Conservation (phyloP, 495 filamentous ascomycete genomes). For the Aspergillus affinis region DNA sequence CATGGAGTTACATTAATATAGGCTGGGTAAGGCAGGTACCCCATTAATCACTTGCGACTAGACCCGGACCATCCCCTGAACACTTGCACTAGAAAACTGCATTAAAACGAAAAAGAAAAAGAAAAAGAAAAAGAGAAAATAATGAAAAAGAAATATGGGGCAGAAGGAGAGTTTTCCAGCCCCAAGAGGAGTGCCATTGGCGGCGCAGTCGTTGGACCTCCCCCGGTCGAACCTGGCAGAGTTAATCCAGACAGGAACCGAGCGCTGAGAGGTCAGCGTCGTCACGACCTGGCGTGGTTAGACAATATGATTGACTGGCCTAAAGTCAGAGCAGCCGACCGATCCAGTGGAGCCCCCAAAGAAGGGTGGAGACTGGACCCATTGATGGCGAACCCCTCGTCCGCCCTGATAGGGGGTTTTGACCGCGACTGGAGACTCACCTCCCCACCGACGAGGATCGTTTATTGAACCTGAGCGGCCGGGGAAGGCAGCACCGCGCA, state of each 20-base stretch:
- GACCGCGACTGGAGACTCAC: not conserved
- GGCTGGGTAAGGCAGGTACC: not conserved
- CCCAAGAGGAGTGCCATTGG: conserved; percentile 9
- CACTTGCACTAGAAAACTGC: not conserved
- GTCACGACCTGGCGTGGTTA: conserved; percentile 16
- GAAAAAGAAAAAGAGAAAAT: too few relatives aligned
- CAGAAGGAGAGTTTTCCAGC: conserved; percentile 6
- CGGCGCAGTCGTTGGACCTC: not conserved
- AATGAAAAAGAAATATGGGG: not conserved
- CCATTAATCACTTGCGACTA: not conserved
- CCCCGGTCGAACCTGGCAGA: not conserved
- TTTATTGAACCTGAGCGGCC: conserved; percentile 4
- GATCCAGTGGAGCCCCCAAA: conserved; percentile 14
- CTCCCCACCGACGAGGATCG: conserved; percentile 3
- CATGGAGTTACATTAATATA: conserved; percentile 7
- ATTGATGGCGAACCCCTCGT: conserved; percentile 5
- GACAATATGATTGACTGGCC: conserved; percentile 27
- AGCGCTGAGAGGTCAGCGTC: not conserved
- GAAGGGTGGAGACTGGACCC: not conserved
- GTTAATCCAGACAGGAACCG: not conserved
- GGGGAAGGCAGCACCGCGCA: not conserved
- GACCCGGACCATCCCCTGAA: not conserved
- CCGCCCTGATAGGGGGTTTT: not conserved
- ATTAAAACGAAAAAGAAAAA: too few relatives aligned
- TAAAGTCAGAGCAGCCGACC: conserved; percentile 3